Base-by-base conservation (phyloP, 75 land plant species). In the Chamaecyparis obtusa region DNA sequence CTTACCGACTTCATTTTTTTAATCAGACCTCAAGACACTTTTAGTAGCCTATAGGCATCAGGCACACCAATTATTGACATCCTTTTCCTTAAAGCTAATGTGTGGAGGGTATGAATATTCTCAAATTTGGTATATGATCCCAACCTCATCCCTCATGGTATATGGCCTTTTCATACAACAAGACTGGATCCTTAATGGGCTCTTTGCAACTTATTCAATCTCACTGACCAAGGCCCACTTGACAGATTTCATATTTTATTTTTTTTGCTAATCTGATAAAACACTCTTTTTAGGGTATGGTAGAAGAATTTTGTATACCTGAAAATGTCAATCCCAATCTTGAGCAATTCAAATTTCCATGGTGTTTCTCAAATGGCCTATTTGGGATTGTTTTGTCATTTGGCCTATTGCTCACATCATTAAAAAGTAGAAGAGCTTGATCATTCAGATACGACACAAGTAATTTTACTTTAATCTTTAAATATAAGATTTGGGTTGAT, bases 361-460 rank as follows among this genome's bases (percentile, higher is more conserved):
- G 99, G 99, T 89, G 96, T 27, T 96, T 96, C 86, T 95, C 89
- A 43, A 97, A 97, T 95, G 99, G 99, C 41, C 93, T 96, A 94
- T 96, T 97, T 91, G 99, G 96, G 32, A 77, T 97, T 72, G 92
- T 97, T 85, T 91, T 96, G 30, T 93, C 95, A 43, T 97, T 97
- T 91, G 99, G 98, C 37, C 93, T 97, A 41, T 93, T 97, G 9
- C 86, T 90, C 32, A 97, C 96, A 60, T 95, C 95, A 83, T 76
- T 96, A 57, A 91, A 86, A 85, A 97, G 94, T 86, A 87, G 98
- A 79, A 94, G 86, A 71, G 99, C 98, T 46, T 90, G 98, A 83
- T 96, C 96, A 44, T 97, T 98, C 95, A 88, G 96, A 27, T 97
- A 94, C 92, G 99, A n/a, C n/a, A n/a, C n/a, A n/a, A n/a, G n/a